Conservation (phyloP, 2,329 filamentous ascomycete species). For the Endocalyx cinctus region DNA sequence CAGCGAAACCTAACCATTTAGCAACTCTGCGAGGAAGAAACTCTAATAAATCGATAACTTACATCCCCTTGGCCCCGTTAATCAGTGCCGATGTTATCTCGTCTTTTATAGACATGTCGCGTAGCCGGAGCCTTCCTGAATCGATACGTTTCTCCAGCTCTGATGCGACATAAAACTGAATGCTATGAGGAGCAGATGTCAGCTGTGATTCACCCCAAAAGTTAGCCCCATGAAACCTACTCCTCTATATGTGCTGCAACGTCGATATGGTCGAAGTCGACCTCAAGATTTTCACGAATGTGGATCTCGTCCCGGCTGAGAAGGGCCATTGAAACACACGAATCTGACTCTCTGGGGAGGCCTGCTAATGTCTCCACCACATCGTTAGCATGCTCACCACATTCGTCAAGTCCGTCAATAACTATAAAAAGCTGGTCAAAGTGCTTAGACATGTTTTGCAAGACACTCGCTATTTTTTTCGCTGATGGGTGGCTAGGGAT, state of each 20-base stretch:
- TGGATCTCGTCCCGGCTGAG: slow-evolving; percentile 7
- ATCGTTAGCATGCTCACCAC: slow-evolving; percentile 1
- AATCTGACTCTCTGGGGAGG: slow-evolving; percentile 1
- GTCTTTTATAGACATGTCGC: slow-evolving; percentile 2
- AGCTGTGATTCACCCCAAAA: too few relatives aligned
- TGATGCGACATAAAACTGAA: slow-evolving; percentile 8
- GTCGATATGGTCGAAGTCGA: slow-evolving; percentile 4
- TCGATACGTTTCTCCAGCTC: slow-evolving; percentile 6
- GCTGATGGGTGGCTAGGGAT: slow-evolving; percentile 1
- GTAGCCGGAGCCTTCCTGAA: slow-evolving; percentile 3
- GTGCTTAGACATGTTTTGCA: slow-evolving; percentile 1
- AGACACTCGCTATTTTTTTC: not conserved
- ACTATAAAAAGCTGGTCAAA: slow-evolving; percentile 9
- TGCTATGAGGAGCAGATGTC: too few relatives aligned
- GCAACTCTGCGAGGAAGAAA: too few relatives aligned
- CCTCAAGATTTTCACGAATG: slow-evolving; percentile 6
- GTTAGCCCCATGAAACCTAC: too few relatives aligned
- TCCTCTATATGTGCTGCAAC: slow-evolving; percentile 9
- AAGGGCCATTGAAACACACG: slow-evolving; percentile 2
- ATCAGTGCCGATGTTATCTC: slow-evolving; percentile 7
- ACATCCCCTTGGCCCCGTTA: slow-evolving; percentile 9
- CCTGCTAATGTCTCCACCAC: slow-evolving; percentile 2
- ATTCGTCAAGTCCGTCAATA: slow-evolving; percentile 10
- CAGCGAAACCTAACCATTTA: slow-evolving; percentile 14
- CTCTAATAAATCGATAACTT: too few relatives aligned